Conservation (phyloP, 2,329 filamentous ascomycete species). For the Neoscytalidium dimidiatum region DNA sequence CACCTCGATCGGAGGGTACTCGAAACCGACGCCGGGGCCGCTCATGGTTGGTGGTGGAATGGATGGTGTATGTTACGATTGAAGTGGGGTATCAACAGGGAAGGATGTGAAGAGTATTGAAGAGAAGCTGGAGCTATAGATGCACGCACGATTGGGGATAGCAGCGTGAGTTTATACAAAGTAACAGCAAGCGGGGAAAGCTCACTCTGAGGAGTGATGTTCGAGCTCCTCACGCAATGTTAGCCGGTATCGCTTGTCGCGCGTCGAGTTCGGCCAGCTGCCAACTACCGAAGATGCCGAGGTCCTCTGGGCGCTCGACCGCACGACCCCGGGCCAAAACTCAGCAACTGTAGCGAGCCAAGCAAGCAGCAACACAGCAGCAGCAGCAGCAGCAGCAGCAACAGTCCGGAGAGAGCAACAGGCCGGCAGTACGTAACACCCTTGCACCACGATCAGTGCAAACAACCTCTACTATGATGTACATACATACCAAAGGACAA, state of each 20-base stretch:
- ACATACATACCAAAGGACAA: too few relatives aligned
- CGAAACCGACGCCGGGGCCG: slow-evolving; percentile 67
- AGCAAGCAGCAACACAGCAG: not conserved
- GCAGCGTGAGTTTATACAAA: not conserved
- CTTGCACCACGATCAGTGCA: too few relatives aligned
- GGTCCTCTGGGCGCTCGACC: not conserved
- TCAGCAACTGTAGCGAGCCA: not conserved
- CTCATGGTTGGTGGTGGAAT: not conserved
- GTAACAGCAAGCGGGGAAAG: slow-evolving; percentile 2
- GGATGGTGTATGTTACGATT: not conserved
- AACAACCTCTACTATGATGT: too few relatives aligned
- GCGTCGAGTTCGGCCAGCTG: not conserved
- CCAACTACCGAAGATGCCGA: slow-evolving; percentile 6
- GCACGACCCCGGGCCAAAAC: not conserved
- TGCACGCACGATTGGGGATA: too few relatives aligned
- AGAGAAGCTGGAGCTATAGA: not conserved
- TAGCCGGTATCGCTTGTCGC: slow-evolving; percentile 11
- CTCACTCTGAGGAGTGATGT: not conserved
- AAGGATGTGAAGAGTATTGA: not conserved
- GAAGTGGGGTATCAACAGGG: not conserved
- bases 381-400: too few relatives aligned
- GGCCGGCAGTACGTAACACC: too few relatives aligned
- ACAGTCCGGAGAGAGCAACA: too few relatives aligned
- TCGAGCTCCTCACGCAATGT: not conserved
- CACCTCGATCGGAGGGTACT: slow-evolving; percentile 75